Base-by-base conservation (phyloP, 345 rosid genomes). In the Populus pruinosa region DNA sequence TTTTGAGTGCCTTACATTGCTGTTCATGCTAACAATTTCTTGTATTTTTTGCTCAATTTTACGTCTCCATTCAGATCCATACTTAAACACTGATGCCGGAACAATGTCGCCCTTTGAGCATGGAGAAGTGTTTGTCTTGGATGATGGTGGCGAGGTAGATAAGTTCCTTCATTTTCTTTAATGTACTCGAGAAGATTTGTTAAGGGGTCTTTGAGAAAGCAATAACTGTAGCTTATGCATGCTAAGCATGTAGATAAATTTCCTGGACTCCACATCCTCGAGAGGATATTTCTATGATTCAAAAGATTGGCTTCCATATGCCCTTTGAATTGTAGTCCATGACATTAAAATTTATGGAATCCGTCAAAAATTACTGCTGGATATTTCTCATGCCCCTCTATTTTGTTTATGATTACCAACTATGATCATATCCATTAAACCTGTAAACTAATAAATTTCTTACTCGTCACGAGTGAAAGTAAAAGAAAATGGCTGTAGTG, bases 91-190 rank as follows among this genome's bases (percentile, higher is more conserved):
- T 27, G 99, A 96, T 88, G 99, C 99, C 11, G 99, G 99, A 78
- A 96, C 99, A 59, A 96, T 96, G 97, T 96, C 99, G 39, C 99
- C 99, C 50, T 89, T 88, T 81, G 99, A 96, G 84, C 98, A 96
- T 25, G 99, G 99, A 17, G 99, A 96, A 80, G 98, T 96, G 27
- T 96, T 87, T 81, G 99, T 96, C 79, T 83, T 96, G 20, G 98
- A 96, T 64, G 99, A 96, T 76, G 99, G 99, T 13, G 96, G 99
- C 33, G 99, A 96, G 98, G 99, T 96, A 87, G 21, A 69, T 74
- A 9, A 38, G 17, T 41, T 41, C 47, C 56, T 71, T 53, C 11
- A 5, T 9, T 17, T 35, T 23, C 14, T 36, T 65, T 16, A n/a
- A 10, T 55, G 12, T 36, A n/a, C 17, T 14, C 14, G 8, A 59